Evolutionary conservation across 345 rosid species (phyloP), one percentile per base, ranked within the genome.

Genomic region (Garcia nutans): DNA sequence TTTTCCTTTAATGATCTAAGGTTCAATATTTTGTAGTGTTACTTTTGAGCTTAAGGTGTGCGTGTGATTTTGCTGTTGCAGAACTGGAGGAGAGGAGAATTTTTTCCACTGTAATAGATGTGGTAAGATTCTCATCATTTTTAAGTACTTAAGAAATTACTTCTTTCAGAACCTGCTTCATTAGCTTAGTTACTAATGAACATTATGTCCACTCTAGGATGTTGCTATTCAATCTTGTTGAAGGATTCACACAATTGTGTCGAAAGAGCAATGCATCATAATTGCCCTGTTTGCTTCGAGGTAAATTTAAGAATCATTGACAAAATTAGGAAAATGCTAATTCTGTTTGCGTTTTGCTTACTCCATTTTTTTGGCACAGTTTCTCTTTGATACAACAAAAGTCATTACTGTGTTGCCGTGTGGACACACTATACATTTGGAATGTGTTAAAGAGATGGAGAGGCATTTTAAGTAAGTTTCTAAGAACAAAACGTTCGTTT

Each of bases 341-440:
- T n/a, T 49, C 50, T 19, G 45, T 42, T 22, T 70, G 50, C 22
- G 24, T 8, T 9, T 10, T 1, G 3, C 56, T 65, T 65, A 28
- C 71, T n/a, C 2, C 42, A 17, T 77, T 26, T n/a, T 70, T 6
- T 20, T 66, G 26, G 62, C 19, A 49, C 79, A 92, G 97, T 93
- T 85, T 85, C 84, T 93, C 56, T 93, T 93, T 71, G 96, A 93
- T 76, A 87, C 97, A 2, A 89, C 82, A 47, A 85, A 81, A 76
- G 90, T 83, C 65, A 85, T 89, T 33, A 80, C 89, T 9, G 96
- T 84, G 72, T 57, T 94, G 74, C 86, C 41, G 17, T 94, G 98
- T 67, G 96, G 98, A 15, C 94, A 92, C 79, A 88, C 93, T 0
- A 92, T 91, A 76, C 97, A 94, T 86, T 79, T 90, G 80, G 84